phyloP scores from a whole-genome alignment of 1,139 yeast species.

The Schizosaccharomyces versatilis region DNA sequence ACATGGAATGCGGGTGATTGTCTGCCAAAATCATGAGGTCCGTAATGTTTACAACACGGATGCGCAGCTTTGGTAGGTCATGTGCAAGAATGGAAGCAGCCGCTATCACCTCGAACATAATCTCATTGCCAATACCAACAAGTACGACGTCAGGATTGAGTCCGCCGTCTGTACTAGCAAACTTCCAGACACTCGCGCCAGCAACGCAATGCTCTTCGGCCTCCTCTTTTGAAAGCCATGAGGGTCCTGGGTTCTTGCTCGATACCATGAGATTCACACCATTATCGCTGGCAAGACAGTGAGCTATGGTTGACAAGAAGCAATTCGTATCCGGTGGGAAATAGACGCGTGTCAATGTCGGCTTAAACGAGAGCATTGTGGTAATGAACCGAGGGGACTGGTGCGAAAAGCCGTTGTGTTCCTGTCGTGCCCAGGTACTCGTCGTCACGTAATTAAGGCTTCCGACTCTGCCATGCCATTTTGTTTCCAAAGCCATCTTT shows the following conservation, averaged over 20 bases:
- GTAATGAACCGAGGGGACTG: conserved; percentile 14
- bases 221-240: conserved; percentile 12
- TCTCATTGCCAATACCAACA: conserved; percentile 13
- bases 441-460: conserved; percentile 14
- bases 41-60: conserved; percentile 14
- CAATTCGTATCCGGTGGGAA: conserved; percentile 14
- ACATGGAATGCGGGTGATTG: conserved; percentile 13
- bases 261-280: conserved; percentile 14
- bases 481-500: conserved; percentile 14
- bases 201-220: conserved; percentile 14
- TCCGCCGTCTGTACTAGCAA: conserved; percentile 13
- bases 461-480: conserved; percentile 12
- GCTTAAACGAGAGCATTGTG: conserved; percentile 13
- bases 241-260: conserved; percentile 12
- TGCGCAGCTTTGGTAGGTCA: conserved; percentile 11
- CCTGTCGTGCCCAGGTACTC: conserved; percentile 14
- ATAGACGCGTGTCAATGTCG: conserved; percentile 13
- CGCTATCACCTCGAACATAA: conserved; percentile 13
- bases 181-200: conserved; percentile 15
- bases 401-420: conserved; percentile 14
- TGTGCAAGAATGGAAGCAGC: conserved; percentile 13
- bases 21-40: conserved; percentile 13
- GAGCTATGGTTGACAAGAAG: conserved; percentile 12
- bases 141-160: conserved; percentile 14
- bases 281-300: conserved; percentile 12